Evolutionary conservation across 331 rosid genomes (phyloP).

Genomic region (Cucumis variabilis): DNA sequence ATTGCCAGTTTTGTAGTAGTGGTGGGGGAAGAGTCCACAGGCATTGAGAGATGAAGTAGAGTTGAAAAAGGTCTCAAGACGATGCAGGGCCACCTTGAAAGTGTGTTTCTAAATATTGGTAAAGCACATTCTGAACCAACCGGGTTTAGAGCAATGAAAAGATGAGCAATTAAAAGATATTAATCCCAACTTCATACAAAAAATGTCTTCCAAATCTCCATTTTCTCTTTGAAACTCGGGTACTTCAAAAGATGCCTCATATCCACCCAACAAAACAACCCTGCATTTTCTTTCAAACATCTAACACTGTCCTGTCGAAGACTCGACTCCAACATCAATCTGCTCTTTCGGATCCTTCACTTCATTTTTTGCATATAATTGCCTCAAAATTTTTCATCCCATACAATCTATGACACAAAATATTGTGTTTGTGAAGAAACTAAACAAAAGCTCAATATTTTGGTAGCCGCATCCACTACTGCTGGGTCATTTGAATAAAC

Average conservation of each 20-base stretch:
- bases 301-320: conserved; percentile 51
- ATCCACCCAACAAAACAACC: conserved; percentile 86
- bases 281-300: conserved; percentile 71
- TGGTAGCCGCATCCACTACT: conserved; percentile 67
- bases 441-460: conserved; percentile 85
- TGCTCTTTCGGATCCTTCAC: conserved; percentile 50
- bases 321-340: conserved; percentile 54
- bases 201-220: conserved; percentile 66
- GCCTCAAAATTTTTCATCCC: conserved; percentile 48
- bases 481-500: conserved; percentile 59
- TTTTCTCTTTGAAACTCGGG: conserved; percentile 69
- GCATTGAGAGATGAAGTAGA: not conserved
- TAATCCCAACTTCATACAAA: conserved; percentile 61
- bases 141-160: conserved; percentile 80
- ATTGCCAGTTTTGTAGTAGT: too few species aligned
- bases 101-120: conserved; percentile 76
- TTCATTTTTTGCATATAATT: conserved; percentile 54
- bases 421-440: conserved; percentile 43
- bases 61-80: conserved; percentile 51
- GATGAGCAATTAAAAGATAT: conserved; percentile 81
- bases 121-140: conserved; percentile 87
- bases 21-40: not conserved
- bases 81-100: conserved; percentile 54
- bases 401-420: conserved; percentile 51
- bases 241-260: conserved; percentile 57